Base-by-base conservation (phyloP, 352 stramenopile species). In the Phytophthora ohioensis region DNA sequence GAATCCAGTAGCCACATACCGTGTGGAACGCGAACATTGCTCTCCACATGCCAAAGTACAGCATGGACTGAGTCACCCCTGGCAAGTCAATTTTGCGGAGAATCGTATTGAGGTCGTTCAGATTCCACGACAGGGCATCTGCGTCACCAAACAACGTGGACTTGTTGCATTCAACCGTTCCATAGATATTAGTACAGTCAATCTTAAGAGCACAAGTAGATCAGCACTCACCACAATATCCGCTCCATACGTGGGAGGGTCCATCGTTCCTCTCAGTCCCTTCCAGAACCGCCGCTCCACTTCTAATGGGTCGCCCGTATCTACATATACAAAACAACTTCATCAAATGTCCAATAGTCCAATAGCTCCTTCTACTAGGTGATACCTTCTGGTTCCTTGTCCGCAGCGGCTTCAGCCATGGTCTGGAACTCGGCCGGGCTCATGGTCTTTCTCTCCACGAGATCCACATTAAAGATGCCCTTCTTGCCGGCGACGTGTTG, bases 1-100 rank as follows among this genome's bases (percentile, higher is more conserved):
- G 7, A 57, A 27, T 13, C 32, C 12, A 31, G 27, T 30, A 65
- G 10, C 11, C 9, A 57, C 73, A 39, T 66, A 91, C 85, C 51
- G 91, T 97, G 69, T 98, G 94, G 65, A 97, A 97, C 0, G 94
- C 91, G 70, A 98, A 98, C 87, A 98, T 97, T 61, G 92, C 89
- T 11, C 91, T 78, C 93, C 93, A 98, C 88, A 97, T 98, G 71
- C 94, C 94, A 71, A 98, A 97, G 73, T 98, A 98, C 32, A 98
- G 80, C 93, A 98, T 98, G 3, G 93, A 75, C 21, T 82, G 89
- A 10, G 88, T 98, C 57, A 98, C 88, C 17, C 93, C 93, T 5
- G 90, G 88, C 30, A 96, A 68, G 21, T 93, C 84, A 47, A 94
- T 94, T 67, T 73, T 83, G 7, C 77, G 78, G 54, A 98, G 75